Evolutionary conservation across 768 basidiomycete genomes (phyloP).

Genomic region (Naganishia onofrii): DNA sequence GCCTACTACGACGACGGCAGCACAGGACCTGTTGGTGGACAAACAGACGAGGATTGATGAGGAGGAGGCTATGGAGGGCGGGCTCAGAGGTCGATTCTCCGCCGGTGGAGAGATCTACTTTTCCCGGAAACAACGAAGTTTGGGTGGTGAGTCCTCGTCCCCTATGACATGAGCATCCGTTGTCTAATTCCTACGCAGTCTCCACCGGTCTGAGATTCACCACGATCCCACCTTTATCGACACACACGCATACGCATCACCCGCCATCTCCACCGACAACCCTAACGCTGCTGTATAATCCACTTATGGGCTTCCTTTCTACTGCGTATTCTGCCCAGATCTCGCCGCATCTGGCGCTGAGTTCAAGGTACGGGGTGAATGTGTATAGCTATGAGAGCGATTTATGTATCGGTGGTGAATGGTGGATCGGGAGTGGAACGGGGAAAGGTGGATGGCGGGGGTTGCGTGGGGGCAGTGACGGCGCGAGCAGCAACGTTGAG

Average conservation of each 20-base stretch:
- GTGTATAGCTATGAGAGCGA: slow-evolving; percentile 96
- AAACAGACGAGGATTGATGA: slow-evolving; percentile 82
- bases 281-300: slow-evolving; percentile 90
- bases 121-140: slow-evolving; percentile 86
- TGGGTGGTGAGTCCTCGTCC: slow-evolving; percentile 68
- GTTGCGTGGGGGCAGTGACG: too few species aligned
- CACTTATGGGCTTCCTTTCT: slow-evolving; percentile 90
- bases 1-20: slow-evolving; percentile 9
- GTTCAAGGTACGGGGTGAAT: slow-evolving; percentile 89
- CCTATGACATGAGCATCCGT: neutral
- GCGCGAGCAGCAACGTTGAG: too few species aligned
- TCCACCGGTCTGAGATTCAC: slow-evolving; percentile 93
- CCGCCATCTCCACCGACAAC: slow-evolving; percentile 76
- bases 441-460: slow-evolving; percentile 39
- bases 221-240: slow-evolving; percentile 72
- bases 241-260: slow-evolving; percentile 60
- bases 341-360: slow-evolving; percentile 76
- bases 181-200: slow-evolving; percentile 56
- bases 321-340: slow-evolving; percentile 86
- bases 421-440: slow-evolving; percentile 73
- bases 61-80: slow-evolving; percentile 87
- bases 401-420: slow-evolving; percentile 91
- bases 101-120: slow-evolving; percentile 91
- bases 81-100: slow-evolving; percentile 82
- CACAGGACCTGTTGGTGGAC: slow-evolving; percentile 31